Base-by-base conservation (phyloP, 441 rosid genomes). In the Populus hybrid region DNA sequence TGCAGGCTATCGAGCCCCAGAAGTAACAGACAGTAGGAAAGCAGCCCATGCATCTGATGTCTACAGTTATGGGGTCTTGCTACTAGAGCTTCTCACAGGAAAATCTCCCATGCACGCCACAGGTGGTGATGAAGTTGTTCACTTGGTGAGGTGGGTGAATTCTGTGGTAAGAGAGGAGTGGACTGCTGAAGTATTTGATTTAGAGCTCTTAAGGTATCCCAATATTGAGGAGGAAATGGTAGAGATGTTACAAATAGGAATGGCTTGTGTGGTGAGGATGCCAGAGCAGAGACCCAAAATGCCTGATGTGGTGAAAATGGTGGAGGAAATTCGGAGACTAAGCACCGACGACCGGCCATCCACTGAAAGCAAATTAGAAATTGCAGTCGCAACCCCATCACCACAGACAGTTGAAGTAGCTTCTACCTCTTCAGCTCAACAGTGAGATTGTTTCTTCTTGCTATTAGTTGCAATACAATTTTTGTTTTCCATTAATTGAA, bases 211-310 rank as follows among this genome's bases (percentile, higher is more conserved):
- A 77, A 87, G 90, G 88, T 91, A 88, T 76, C 90, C 98, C 0
- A 92, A 94, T 69, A 93, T 94, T 8, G 99, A 96, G 85, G 98
- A 94, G 80, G 98, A 94, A 87, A 90, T 94, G 96, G 98, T 96
- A 29, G 97, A 90, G 86, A 91, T 93, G 98, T 79, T 96, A 76
- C 98, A 94, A 76, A 86, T 93, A 40, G 98, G 94, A 71, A 85
- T 96, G 94, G 89, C 81, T 45, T 93, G 98, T 89, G 93, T 88
- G 1, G 85, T 71, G 28, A 91, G 90, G 79, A 82, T 88, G 79
- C 95, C 94, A 0, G 98, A 94, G 63, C 87, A 85, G 85, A 91
- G 97, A 81, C 96, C 94, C 4, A 87, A 87, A 76, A 93, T 93
- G 91, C 31, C 63, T 21, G 92, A 91, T 21, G 89, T 91, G 9